phyloP scores from a whole-genome alignment of 140 eudicot species.

The Erigeron philadelphicus region DNA sequence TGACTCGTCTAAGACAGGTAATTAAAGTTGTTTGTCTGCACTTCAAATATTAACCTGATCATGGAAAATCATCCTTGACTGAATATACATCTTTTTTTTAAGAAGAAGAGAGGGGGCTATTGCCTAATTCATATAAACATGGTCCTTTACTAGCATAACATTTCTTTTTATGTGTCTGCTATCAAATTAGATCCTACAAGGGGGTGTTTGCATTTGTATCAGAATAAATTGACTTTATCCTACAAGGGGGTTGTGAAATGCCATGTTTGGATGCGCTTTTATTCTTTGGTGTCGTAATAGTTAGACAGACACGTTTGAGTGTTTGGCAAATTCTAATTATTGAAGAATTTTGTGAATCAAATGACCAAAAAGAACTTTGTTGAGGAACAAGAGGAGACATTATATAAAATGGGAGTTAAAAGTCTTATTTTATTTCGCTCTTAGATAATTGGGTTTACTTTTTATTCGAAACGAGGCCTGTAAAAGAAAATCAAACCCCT shows the following conservation, averaged over 20 bases:
- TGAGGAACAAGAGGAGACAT: not conserved
- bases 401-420: not conserved
- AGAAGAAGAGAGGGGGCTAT: not conserved
- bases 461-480: too few relatives aligned
- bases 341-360: not conserved
- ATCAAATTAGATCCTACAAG: too few relatives aligned
- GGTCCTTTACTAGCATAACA: too few relatives aligned
- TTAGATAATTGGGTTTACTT: too few relatives aligned
- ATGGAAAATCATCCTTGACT: not conserved
- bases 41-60: not conserved
- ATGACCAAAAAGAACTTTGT: not conserved
- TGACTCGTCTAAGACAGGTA: slow-evolving; percentile 72
- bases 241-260: too few relatives aligned
- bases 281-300: not conserved
- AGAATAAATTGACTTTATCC: too few relatives aligned
- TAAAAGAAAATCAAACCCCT: too few relatives aligned
- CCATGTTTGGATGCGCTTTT: not conserved
- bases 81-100: not conserved
- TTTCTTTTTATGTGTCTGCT: too few relatives aligned
- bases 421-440: not conserved
- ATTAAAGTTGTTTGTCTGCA: not conserved
- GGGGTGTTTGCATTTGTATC: too few relatives aligned
- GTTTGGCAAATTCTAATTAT: slow-evolving; percentile 3
- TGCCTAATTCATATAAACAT: too few relatives aligned
- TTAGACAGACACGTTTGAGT: not conserved